Conservation (phyloP, 2,329 filamentous ascomycete genomes). For the Penicillium sp. region DNA sequence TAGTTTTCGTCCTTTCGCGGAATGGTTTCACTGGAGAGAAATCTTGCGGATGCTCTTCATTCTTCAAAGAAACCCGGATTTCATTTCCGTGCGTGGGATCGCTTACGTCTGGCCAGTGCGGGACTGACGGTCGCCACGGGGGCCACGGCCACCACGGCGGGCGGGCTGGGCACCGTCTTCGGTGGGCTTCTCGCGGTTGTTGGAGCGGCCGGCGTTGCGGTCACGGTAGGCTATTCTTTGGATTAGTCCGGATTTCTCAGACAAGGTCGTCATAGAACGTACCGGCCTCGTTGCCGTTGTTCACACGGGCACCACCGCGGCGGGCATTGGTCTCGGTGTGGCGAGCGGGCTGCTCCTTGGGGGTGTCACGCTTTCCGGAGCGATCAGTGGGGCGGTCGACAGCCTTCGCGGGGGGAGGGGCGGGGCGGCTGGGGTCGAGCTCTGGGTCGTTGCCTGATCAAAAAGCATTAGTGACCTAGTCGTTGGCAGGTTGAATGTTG, state of each 20-base stretch:
- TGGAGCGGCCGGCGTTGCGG: conserved; percentile 75
- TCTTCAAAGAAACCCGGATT: background rate
- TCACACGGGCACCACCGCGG: conserved; percentile 49
- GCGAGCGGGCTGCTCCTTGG: conserved; percentile 66
- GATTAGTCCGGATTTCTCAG: conserved; percentile 13
- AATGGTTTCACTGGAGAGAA: background rate
- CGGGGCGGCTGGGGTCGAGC: conserved; percentile 72
- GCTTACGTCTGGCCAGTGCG: conserved; percentile 62
- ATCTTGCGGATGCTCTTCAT: background rate
- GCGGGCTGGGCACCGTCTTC: conserved; percentile 62
- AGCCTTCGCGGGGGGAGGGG: conserved; percentile 80
- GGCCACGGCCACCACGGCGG: conserved; percentile 51
- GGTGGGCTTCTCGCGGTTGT: conserved; percentile 78
- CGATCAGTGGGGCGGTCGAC: conserved; percentile 80
- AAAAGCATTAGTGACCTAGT: conserved; percentile 30
- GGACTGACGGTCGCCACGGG: conserved; percentile 59
- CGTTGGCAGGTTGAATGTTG: conserved; percentile 10
- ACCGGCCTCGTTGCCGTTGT: conserved; percentile 85
- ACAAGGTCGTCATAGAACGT: conserved; percentile 46
- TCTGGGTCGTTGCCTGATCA: conserved; percentile 68
- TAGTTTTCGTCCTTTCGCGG: conserved; percentile 18
- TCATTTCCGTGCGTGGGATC: conserved; percentile 7
- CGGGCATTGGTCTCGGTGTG: conserved; percentile 41
- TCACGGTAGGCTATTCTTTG: conserved; percentile 77
- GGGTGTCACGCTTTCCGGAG: conserved; percentile 83